Base-by-base conservation (phyloP, 1,284 basidiomycete species). In the Cryptococcus floricola region DNA sequence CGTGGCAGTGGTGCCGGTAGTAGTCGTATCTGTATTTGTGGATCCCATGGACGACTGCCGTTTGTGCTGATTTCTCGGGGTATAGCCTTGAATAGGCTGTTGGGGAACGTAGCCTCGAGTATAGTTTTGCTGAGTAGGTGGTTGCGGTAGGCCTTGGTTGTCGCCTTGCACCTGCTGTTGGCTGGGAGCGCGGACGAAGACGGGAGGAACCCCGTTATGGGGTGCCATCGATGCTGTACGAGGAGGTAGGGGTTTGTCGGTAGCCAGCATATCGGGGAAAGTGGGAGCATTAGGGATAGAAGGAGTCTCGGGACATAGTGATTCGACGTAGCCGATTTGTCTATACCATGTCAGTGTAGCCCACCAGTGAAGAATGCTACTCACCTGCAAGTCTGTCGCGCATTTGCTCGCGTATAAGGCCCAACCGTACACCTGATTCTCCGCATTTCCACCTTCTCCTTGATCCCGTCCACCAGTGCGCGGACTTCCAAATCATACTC, bases 401-500 rank as follows among this genome's bases (percentile, higher is more conserved):
- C 67, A 16, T 66, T 60, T 0, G 59, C 56, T 48, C 67, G 48
- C 9, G 64, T 46, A 50, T 69, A 74, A 2, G 68, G 61, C 14
- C 76, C 74, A 3, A 75, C 65, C 7, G 64, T 65, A 59, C 68
- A 74, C 23, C 53, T 86, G 42, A 93, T 77, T 47, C 70, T 67
- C n/a, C 87, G 85, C 78, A 89, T 82, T 31, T 82, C 77, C 10
- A 90, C 69, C 56, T 84, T 83, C 54, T 83, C 80, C 5, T 84
- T 84, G 5, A 82, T 82, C 19, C 60, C 62, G 27, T 85, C 87
- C 75, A 89, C 81, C 45, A 88, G 79, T 3, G 89, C 89, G 72
- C 85, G 88, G 53, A 91, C 85, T 41, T 80, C 80, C 45, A 92
- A 79, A 48, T 84, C 80, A 73, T 92, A 92, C 1, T 83, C 86